phyloP scores from a whole-genome alignment of 129 eudicot species.

The Arctium lappa region DNA sequence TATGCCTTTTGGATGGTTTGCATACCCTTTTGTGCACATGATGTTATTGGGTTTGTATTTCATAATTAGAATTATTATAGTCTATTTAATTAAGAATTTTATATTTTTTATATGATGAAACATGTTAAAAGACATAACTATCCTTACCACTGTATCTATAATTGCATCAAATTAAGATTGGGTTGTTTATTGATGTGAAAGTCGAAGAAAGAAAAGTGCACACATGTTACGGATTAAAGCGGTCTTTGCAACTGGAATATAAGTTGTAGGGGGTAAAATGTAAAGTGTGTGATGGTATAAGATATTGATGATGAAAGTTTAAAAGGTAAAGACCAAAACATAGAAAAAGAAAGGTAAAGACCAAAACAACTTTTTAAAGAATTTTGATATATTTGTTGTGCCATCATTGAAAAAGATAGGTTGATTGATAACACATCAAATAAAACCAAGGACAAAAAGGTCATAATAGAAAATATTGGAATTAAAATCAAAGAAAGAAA shows the following conservation, averaged over 20 bases:
- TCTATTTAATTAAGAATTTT: not conserved
- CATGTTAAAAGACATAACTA: slow-evolving; percentile 12
- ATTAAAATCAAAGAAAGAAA: not conserved
- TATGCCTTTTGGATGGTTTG: not conserved
- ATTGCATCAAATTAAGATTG: not conserved
- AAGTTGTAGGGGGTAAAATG: slow-evolving; percentile 9
- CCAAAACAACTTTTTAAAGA: not conserved
- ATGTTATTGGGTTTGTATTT: not conserved
- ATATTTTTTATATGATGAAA: not conserved
- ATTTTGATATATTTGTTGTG: not conserved
- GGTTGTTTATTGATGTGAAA: not conserved
- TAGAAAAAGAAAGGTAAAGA: slow-evolving; percentile 9
- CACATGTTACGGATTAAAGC: not conserved
- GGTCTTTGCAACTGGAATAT: not conserved
- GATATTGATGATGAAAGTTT: slow-evolving; percentile 5
- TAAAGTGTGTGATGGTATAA: not conserved
- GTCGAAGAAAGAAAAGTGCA: not conserved
- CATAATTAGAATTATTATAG: not conserved
- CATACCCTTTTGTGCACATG: slow-evolving; percentile 1
- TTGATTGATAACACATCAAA: slow-evolving; percentile 7
- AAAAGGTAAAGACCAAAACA: slow-evolving; percentile 18
- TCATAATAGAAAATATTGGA: not conserved
- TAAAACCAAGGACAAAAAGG: slow-evolving; percentile 10
- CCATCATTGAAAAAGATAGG: not conserved
- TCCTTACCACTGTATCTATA: not conserved